Conservation (phyloP, 805 yeast species). For the Cyberlindnera nakhonratchasimensis region DNA sequence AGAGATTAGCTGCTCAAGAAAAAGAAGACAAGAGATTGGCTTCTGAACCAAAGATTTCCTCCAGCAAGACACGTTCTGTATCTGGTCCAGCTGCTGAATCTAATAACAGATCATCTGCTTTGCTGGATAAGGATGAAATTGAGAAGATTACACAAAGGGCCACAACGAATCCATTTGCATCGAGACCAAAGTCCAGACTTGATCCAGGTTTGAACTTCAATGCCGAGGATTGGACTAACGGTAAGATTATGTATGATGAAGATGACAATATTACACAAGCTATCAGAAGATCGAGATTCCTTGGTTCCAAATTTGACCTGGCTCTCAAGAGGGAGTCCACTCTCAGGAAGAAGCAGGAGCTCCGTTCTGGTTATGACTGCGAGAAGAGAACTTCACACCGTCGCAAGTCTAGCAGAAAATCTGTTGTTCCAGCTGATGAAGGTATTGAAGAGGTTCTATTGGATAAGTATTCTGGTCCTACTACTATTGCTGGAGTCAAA, state of each 20-base stretch:
- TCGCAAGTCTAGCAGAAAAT: constrained; percentile 6
- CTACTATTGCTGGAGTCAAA: constrained; percentile 55
- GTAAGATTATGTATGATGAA: constrained; percentile 22
- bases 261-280: constrained; percentile 36
- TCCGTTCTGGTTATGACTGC: constrained; percentile 2
- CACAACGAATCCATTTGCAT: constrained; percentile 32
- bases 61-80: constrained; percentile 32
- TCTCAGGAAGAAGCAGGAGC: constrained; percentile 12
- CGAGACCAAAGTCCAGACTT: constrained; percentile 41
- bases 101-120: constrained; percentile 19
- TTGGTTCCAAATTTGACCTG: constrained; percentile 39
- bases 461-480: constrained; percentile 35
- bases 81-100: constrained; percentile 32
- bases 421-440: constrained; percentile 1
- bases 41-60: constrained; percentile 16
- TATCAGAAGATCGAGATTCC: constrained; percentile 41
- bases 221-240: constrained; percentile 20
- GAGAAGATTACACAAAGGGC: constrained; percentile 35
- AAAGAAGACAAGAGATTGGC: constrained; percentile 19
- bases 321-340: constrained; percentile 28
- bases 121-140: constrained; percentile 27
- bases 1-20: constrained; percentile 20
- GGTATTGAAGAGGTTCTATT: constrained; percentile 2
- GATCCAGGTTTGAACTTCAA: constrained; percentile 39
- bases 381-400: constrained; percentile 7